phyloP scores from a whole-genome alignment of 805 yeast genomes.

The Helenozyma rhizophorensis region DNA sequence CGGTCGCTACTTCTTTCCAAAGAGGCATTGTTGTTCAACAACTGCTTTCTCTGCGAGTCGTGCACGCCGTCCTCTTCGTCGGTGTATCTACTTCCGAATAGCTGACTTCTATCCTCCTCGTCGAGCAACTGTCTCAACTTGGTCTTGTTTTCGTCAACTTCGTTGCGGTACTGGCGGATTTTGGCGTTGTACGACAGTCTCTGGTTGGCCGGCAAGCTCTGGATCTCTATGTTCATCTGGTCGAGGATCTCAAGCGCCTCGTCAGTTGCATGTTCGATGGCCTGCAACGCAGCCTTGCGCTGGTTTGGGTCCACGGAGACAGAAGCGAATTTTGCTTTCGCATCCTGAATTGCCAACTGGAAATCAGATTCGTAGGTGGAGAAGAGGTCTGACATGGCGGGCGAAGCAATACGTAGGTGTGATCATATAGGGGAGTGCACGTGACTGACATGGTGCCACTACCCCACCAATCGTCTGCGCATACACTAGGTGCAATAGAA shows the following conservation, averaged over 20 bases:
- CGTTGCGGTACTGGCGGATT: constrained; percentile 64
- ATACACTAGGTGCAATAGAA: no score
- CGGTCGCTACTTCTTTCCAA: constrained; percentile 81
- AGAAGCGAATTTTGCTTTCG: constrained; percentile 58
- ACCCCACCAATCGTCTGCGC: no score
- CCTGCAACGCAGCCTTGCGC: constrained; percentile 51
- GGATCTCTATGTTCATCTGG: constrained; percentile 84
- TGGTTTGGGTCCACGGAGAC: constrained; percentile 49
- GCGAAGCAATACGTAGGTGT: no score
- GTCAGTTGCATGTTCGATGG: constrained; percentile 66
- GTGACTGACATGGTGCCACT: no score
- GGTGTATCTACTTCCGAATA: constrained; percentile 58
- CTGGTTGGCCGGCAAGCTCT: constrained; percentile 69
- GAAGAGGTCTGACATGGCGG: constrained; percentile 51
- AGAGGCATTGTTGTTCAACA: constrained; percentile 72
- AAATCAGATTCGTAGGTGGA: constrained; percentile 66
- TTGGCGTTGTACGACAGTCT: constrained; percentile 72
- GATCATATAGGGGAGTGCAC: no score
- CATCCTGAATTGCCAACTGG: constrained; percentile 65
- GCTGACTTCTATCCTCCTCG: constrained; percentile 63
- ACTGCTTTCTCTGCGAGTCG: constrained; percentile 74
- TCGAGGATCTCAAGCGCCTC: constrained; percentile 79
- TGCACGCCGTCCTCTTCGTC: constrained; percentile 27
- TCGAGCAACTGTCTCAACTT: constrained; percentile 56
- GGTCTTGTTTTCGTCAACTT: constrained; percentile 53